Base-by-base conservation (phyloP, 345 rosid genomes). In the Microcos paniculata region DNA sequence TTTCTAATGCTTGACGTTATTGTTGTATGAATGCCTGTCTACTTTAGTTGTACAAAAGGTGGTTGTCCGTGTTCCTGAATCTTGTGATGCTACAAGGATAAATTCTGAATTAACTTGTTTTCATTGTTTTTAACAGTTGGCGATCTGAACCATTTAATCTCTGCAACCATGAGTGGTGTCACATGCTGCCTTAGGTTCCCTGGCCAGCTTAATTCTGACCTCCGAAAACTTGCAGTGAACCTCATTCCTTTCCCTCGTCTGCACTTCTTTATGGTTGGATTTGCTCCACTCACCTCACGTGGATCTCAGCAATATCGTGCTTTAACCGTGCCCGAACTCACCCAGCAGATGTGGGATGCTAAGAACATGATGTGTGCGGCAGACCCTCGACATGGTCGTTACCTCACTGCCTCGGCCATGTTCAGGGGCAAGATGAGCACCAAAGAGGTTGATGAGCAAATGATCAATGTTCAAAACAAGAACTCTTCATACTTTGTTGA, bases 111-210 rank as follows among this genome's bases (percentile, higher is more conserved):
- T 61, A 45, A 24, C 14, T 33, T 21, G 3, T 5, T 55, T 23
- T 57, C 43, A 16, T 59, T 58, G 64, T 16, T 42, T 59, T 15
- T 53, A 21, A 52, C 82, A 84, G 89, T 86, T 71, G 87, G 87
- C 24, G 89, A 86, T 76, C 73, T 86, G 49, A 86, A 86, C 55
- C 89, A 86, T 71, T 67, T 86, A 48, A 86, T 86, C 71, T 86
- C 89, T 70, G 87, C 87, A 53, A 86, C 89, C 18, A 86, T 86
- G 89, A 86, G 89, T 30, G 89, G 87, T 18, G 89, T 86, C 23
- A 86, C 87, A 31, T 86, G 89, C 76, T 86, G 87, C 77, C 89
- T 86, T 31, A 80, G 89, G 80, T 86, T 86, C 80, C 89, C 87
- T 64, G 89, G 89, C 21, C 89, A 86, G 66, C 87, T 86, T 30